A percentile compares a stretch with the other conserved stretches of the same genome.
Evolutionary conservation across 2,329 filamentous ascomycete species (phyloP).

Genomic region (Colletotrichum cereale): DNA sequence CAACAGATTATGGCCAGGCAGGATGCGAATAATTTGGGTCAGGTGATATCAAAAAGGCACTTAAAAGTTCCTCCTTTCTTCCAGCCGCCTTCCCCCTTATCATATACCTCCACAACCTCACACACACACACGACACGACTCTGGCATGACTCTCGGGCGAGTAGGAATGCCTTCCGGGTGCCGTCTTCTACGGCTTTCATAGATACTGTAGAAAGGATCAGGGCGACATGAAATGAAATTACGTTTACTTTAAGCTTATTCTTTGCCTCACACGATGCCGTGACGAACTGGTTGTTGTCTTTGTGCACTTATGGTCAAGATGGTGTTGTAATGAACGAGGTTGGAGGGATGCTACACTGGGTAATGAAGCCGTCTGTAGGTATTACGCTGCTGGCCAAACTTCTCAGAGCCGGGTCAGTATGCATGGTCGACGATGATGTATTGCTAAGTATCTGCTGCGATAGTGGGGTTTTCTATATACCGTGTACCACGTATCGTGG

Average conservation of each 20-base stretch:
- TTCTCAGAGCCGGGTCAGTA: too few species aligned
- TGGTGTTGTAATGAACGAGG: background rate
- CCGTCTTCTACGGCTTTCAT: constrained; percentile 41
- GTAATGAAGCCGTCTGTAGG: too few species aligned
- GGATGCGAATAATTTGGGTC: constrained; percentile 42
- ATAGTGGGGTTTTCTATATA: too few species aligned
- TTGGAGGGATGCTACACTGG: too few species aligned
- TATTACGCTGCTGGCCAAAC: too few species aligned
- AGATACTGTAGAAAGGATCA: constrained; percentile 43
- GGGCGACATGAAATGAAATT: constrained; percentile 43
- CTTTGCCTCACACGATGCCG: too few species aligned
- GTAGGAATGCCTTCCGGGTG: constrained; percentile 37
- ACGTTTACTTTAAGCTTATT: constrained; percentile 37
- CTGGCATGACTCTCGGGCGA: constrained; percentile 38
- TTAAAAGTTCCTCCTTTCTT: constrained; percentile 42
- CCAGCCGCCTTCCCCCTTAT: constrained; percentile 33
- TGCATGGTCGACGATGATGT: too few species aligned
- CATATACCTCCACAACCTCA: constrained; percentile 36
- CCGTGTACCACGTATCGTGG: too few species aligned
- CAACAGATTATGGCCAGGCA: constrained; percentile 39
- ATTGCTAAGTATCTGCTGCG: too few species aligned
- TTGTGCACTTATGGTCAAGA: background rate
- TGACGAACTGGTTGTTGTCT: background rate
- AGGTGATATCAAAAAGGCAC: constrained; percentile 42
- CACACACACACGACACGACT: constrained; percentile 37